These are phyloP conservation scores for Datura wrightii DNA, from an alignment of 257 asterid genomes.

Conservation along the genomic window DNA sequence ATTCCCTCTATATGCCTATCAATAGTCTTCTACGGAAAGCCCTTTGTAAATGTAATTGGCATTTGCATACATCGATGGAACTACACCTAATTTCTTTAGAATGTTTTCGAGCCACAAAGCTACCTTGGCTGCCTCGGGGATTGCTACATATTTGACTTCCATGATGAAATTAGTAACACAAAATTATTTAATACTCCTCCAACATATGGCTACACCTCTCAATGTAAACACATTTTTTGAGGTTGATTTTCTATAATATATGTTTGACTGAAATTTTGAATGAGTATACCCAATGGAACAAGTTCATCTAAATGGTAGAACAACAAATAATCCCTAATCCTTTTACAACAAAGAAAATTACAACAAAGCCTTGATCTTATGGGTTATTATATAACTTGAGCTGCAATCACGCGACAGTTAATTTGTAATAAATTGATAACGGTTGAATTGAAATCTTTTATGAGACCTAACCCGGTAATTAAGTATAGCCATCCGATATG, in stretches of 20 bases:
- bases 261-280: background rate
- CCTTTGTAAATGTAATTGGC: too few relatives aligned
- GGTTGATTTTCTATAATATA: background rate
- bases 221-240: background rate
- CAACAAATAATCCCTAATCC: background rate
- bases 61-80: background rate
- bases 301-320: background rate
- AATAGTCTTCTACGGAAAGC: too few relatives aligned
- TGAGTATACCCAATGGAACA: background rate
- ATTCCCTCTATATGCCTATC: too few relatives aligned
- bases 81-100: background rate
- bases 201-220: background rate
- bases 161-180: background rate
- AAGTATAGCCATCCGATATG: too few relatives aligned
- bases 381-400: too few relatives aligned
- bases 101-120: background rate
- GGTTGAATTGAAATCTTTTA: too few relatives aligned
- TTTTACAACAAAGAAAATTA: too few relatives aligned
- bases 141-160: background rate
- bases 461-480: too few relatives aligned
- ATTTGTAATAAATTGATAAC: too few relatives aligned
- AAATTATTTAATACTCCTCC: background rate
- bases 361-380: too few relatives aligned
- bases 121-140: background rate
- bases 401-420: too few relatives aligned